A percentile compares a stretch with the other conserved stretches of the same genome.
Evolutionary conservation across 106 monocot genomes (phyloP).

Genomic region (Ottelia alismoides): DNA sequence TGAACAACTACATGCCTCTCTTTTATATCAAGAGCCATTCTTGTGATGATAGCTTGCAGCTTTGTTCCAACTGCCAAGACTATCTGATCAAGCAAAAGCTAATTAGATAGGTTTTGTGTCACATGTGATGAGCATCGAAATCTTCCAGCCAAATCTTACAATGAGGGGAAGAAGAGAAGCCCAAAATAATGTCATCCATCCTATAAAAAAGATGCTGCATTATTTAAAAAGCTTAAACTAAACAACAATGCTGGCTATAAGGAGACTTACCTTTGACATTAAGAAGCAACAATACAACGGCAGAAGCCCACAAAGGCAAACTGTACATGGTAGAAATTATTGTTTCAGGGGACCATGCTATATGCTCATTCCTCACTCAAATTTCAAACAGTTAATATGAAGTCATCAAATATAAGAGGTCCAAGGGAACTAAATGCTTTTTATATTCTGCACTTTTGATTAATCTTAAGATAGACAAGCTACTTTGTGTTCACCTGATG

Average conservation of each 20-base stretch:
- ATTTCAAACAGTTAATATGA: too few species aligned
- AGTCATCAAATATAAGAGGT: too few species aligned
- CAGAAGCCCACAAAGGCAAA: slow-evolving; percentile 70
- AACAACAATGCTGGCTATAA: too few species aligned
- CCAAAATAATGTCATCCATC: slow-evolving; percentile 67
- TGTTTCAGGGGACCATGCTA: too few species aligned
- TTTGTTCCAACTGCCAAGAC: slow-evolving; percentile 77
- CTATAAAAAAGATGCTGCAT: slow-evolving; percentile 24
- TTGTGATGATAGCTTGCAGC: slow-evolving; percentile 69
- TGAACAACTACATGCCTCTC: slow-evolving; percentile 65
- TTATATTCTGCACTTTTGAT: too few species aligned
- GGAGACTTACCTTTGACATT: slow-evolving; percentile 65
- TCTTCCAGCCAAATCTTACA: slow-evolving; percentile 55
- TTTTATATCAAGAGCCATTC: slow-evolving; percentile 70
- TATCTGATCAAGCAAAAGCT: slow-evolving; percentile 20
- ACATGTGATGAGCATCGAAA: background rate
- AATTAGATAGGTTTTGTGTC: background rate
- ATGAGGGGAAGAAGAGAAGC: slow-evolving; percentile 56
- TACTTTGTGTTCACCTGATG: slow-evolving; percentile 50
- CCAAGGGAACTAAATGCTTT: too few species aligned
- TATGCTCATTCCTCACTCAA: too few species aligned
- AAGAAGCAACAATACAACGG: slow-evolving; percentile 62
- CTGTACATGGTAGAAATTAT: too few species aligned
- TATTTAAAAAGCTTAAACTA: too few species aligned
- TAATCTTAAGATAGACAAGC: too few species aligned